Base-by-base conservation (phyloP, 2,329 filamentous ascomycete genomes). In the Phialocephala sp. region DNA sequence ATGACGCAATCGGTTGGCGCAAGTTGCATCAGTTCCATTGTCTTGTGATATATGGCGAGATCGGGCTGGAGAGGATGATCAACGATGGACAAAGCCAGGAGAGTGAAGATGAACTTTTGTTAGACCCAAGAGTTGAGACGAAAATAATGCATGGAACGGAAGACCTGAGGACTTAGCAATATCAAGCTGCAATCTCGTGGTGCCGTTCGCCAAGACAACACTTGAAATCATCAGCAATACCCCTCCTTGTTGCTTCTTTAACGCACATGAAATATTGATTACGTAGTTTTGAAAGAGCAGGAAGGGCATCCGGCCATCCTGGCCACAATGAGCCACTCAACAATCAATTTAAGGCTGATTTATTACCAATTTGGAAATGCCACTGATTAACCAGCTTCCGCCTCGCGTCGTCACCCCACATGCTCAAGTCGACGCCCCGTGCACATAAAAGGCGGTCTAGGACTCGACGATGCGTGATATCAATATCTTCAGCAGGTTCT, bases 371-470 rank as follows among this genome's bases (percentile, higher is more conserved):
- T 22, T 47, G 43, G 20, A 47, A 11, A 47, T 47, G 43, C 43
- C 43, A 47, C 43, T 47, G 43, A 47, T n/a, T 15, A 9, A 47
- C 43, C 43, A 47, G n/a, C 18, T 47, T 47, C 43, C 20, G 43
- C 43, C 43, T 47, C n/a, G n/a, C 43, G 20, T 47, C 43, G 3
- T 47, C 43, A 47, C 8, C 43, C 43, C 43, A 47, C n/a, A 47
- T 47, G 5, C 2, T 47, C 43, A 47, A 47, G 43, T n/a, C 43
- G n/a, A 47, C 43, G n/a, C 43, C 43, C 6, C 15, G 43, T 8
- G 15, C 15, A n/a, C 3, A 2, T 22, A 47, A 47, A 3, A 47
- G 20, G 15, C 43, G 43, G n/a, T 47, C 43, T 18, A 47, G 20
- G 20, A 20, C 15, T 47, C 43, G 15, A 9, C 43, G 43, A 47